Conservation (phyloP, 208 protist species). For the Leishmania turanica region DNA sequence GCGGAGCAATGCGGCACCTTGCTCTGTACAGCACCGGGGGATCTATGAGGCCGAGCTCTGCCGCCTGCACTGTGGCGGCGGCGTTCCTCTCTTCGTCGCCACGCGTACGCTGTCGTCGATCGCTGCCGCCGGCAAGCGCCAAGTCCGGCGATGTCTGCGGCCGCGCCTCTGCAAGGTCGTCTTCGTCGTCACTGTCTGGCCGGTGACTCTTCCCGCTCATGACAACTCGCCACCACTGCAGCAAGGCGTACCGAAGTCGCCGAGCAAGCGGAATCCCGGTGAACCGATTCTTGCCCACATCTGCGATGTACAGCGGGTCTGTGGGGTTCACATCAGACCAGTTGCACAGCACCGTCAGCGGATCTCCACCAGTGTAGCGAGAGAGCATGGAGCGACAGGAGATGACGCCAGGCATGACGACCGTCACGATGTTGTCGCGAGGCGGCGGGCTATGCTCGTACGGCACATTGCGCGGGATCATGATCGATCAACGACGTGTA, state of each 20-base stretch:
- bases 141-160: no score
- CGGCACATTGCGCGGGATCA: conserved; percentile 55
- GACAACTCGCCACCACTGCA: conserved; percentile 18
- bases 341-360: conserved; percentile 73
- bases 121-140: background rate
- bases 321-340: conserved; percentile 37
- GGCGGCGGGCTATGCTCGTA: conserved; percentile 63
- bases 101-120: no score
- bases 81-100: no score
- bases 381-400: conserved; percentile 63
- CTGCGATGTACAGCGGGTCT: conserved; percentile 18
- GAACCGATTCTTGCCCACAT: conserved; percentile 24
- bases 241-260: conserved; percentile 8
- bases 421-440: conserved; percentile 83
- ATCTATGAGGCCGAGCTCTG: conserved; percentile 16
- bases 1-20: conserved; percentile 57
- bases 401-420: conserved; percentile 75
- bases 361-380: conserved; percentile 74
- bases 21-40: conserved; percentile 60
- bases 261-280: conserved; percentile 7
- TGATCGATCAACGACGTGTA: conserved; percentile 5
- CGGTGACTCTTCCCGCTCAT: background rate
- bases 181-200: background rate
- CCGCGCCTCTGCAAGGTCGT: background rate
- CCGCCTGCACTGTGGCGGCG: background rate